Evolutionary conservation across 352 stramenopile genomes (phyloP).

Genomic region (Globisporangium takayamanum): DNA sequence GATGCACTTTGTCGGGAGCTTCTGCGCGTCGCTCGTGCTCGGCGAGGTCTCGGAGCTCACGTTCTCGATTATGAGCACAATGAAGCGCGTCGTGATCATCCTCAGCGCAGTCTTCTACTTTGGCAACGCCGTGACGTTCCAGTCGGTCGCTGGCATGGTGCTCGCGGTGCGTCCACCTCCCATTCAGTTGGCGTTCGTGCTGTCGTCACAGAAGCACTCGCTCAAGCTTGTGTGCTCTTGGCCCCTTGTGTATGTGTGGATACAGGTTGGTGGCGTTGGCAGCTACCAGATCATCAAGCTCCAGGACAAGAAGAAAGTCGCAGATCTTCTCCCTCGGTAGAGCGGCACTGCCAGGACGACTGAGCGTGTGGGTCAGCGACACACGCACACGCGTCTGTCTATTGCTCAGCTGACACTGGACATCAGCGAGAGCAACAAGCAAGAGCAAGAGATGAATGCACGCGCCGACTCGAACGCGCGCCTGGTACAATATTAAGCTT

Average conservation of each 20-base stretch:
- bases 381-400: background rate
- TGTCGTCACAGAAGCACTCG: background rate
- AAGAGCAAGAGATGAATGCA: too few species aligned
- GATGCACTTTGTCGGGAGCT: conserved; percentile 80
- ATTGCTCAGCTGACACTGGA: background rate
- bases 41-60: conserved; percentile 84
- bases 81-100: conserved; percentile 87
- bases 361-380: background rate
- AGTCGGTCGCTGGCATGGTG: conserved; percentile 68
- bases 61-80: conserved; percentile 88
- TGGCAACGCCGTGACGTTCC: conserved; percentile 62
- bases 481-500: too few species aligned
- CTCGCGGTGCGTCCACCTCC: conserved; percentile 34
- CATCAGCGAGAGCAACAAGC: too few species aligned
- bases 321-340: conserved; percentile 6
- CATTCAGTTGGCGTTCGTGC: background rate
- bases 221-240: conserved; percentile 1
- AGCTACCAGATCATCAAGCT: conserved; percentile 80
- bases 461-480: too few species aligned
- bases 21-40: conserved; percentile 75
- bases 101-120: conserved; percentile 83
- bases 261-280: conserved; percentile 59
- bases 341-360: background rate
- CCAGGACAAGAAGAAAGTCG: conserved; percentile 32
- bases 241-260: background rate